Conservation (phyloP, 192 early-diverging fungal species). For the Phlyctochytrium arcticum region DNA sequence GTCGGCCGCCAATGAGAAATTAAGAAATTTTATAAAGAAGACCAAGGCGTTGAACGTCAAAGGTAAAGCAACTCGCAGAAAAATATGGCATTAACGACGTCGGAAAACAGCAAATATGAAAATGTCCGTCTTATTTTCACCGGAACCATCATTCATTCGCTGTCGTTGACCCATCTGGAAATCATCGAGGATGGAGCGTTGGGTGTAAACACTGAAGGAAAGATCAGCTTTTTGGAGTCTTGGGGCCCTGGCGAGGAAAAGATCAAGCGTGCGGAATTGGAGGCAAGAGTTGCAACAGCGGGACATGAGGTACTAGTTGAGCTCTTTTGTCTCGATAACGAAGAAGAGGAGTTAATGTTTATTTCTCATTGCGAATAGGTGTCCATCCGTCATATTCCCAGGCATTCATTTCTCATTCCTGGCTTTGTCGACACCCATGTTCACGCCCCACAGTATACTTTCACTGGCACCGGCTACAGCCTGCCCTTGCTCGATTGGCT, state of each 20-base stretch:
- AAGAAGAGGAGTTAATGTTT: too few species aligned
- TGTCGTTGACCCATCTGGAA: conserved; percentile 59
- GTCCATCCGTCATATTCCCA: neutral
- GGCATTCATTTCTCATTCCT: conserved; percentile 75
- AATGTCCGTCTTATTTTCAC: too few species aligned
- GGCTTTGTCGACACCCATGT: conserved; percentile 93
- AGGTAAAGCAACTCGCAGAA: too few species aligned
- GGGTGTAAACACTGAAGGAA: conserved; percentile 58
- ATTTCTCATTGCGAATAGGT: neutral
- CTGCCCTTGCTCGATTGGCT: conserved; percentile 88
- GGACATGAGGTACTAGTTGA: too few species aligned
- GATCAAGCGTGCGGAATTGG: too few species aligned
- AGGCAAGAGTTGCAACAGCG: too few species aligned
- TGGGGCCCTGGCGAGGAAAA: neutral
- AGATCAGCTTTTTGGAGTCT: conserved; percentile 58
- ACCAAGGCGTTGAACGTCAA: too few species aligned
- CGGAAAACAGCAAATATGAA: too few species aligned
- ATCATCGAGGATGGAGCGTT: conserved; percentile 62
- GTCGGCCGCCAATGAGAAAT: too few species aligned
- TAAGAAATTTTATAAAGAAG: too few species aligned
- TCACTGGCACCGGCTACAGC: conserved; percentile 85
- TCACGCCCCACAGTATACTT: conserved; percentile 90
- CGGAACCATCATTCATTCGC: conserved; percentile 67
- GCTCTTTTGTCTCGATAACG: neutral
- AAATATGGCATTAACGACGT: too few species aligned